Evolutionary conservation across 1,284 basidiomycete species (phyloP).

Genomic region (Naganishia sp.): DNA sequence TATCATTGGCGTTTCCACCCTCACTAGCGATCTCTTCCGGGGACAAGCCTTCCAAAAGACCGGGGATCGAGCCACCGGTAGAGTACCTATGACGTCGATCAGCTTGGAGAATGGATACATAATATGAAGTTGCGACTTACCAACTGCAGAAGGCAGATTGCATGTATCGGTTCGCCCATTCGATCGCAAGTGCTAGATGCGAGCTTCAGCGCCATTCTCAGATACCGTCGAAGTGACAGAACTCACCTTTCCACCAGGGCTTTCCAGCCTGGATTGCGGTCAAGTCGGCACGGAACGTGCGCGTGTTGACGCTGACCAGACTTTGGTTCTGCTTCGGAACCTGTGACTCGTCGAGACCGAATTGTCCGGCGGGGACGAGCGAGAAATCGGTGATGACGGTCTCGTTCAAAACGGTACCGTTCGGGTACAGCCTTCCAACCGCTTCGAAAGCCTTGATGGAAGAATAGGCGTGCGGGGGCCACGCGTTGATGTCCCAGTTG

Average conservation of each 20-base stretch:
- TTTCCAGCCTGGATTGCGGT: constrained; percentile 44
- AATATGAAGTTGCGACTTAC: constrained; percentile 56
- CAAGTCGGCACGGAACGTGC: constrained; percentile 59
- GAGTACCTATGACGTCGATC: constrained; percentile 32
- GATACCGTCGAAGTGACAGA: constrained; percentile 57
- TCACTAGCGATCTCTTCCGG: constrained; percentile 73
- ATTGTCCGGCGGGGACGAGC: constrained; percentile 71
- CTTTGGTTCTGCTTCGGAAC: constrained; percentile 68
- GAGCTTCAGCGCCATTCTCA: constrained; percentile 58
- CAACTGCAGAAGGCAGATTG: constrained; percentile 83
- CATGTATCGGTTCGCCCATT: constrained; percentile 65
- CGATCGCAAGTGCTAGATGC: constrained; percentile 63
- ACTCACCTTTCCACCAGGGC: constrained; percentile 51
- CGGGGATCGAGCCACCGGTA: constrained; percentile 78
- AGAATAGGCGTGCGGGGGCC: constrained; percentile 58
- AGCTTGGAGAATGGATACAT: background rate
- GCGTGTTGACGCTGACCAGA: constrained; percentile 59
- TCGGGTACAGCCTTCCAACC: constrained; percentile 42
- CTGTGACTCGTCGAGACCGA: constrained; percentile 66
- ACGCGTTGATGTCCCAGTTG: constrained; percentile 54
- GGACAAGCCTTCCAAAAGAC: constrained; percentile 68
- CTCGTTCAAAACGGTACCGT: constrained; percentile 38
- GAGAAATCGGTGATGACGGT: constrained; percentile 62
- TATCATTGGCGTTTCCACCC: constrained; percentile 50
- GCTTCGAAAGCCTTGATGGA: constrained; percentile 71